phyloP scores from a whole-genome alignment of 23 red algal genomes.

The Gracilaria caudata region DNA sequence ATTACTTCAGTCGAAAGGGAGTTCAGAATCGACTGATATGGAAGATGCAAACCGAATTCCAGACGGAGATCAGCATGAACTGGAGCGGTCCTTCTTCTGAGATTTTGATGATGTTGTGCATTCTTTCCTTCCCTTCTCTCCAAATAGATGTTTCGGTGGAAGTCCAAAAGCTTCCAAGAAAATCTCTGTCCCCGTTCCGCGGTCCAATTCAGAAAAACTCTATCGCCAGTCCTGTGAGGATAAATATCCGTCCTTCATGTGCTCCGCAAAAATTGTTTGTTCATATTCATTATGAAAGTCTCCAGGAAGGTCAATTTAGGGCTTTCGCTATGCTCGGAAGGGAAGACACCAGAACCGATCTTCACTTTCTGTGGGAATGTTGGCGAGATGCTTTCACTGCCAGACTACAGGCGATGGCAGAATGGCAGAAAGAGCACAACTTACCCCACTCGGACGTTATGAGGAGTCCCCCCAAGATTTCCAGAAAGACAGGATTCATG shows the following conservation, averaged over 20 bases:
- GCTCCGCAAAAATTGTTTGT: conserved; percentile 30
- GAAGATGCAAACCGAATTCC: conserved; percentile 31
- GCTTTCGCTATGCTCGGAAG: conserved; percentile 24
- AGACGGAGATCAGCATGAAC: background rate
- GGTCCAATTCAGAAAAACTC: no score
- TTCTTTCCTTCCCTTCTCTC: conserved; percentile 49
- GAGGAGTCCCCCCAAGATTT: conserved; percentile 1
- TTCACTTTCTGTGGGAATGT: conserved; percentile 35
- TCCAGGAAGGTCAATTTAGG: background rate
- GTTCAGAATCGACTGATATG: conserved; percentile 50
- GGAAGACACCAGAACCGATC: conserved; percentile 22
- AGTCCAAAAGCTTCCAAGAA: background rate
- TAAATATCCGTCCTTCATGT: conserved; percentile 31
- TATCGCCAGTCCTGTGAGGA: background rate
- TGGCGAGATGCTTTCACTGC: conserved; percentile 62
- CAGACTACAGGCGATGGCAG: conserved; percentile 22
- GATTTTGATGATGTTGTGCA: conserved; percentile 36
- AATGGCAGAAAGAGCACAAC: conserved; percentile 36
- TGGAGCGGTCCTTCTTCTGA: conserved; percentile 28
- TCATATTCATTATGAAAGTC: background rate
- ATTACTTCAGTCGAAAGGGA: conserved; percentile 7
- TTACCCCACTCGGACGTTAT: background rate
- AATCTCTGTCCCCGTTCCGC: background rate
- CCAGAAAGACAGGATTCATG: background rate
- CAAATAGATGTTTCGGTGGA: conserved; percentile 10